These are phyloP conservation scores for Avena insularis DNA, from an alignment of 176 grass and related monocot species.

Conservation along the genomic window DNA sequence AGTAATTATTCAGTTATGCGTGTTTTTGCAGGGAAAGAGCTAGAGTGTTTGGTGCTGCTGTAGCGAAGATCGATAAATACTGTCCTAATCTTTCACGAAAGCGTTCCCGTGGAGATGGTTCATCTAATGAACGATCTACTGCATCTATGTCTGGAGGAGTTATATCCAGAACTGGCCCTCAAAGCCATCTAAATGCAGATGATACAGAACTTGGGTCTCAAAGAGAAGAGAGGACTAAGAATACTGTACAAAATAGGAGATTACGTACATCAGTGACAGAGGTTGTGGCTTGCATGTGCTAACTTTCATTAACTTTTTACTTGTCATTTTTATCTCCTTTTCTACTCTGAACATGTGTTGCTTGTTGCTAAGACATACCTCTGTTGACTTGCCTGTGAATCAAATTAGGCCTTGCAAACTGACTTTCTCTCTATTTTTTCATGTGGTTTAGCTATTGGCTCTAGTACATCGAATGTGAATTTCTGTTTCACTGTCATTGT, in stretches of 20 bases:
- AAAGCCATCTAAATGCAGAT: conserved; percentile 64
- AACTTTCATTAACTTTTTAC: conserved; percentile 15
- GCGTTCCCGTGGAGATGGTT: conserved; percentile 68
- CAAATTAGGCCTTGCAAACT: conserved; percentile 5
- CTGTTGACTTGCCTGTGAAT: conserved; percentile 21
- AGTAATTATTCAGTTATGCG: conserved; percentile 33
- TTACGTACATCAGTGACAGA: conserved; percentile 67
- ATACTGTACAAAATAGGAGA: conserved; percentile 65
- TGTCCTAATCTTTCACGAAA: conserved; percentile 61
- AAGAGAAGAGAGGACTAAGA: conserved; percentile 77
- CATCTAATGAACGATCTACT: conserved; percentile 57
- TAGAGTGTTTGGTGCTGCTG: conserved; percentile 60
- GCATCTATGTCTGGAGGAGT: conserved; percentile 54
- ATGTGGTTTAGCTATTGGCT: conserved; percentile 18
- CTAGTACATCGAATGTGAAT: conserved; percentile 7
- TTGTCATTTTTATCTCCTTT: conserved; percentile 26
- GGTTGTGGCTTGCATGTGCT: conserved; percentile 47
- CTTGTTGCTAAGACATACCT: not conserved
- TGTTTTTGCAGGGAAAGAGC: conserved; percentile 57
- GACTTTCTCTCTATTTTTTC: conserved; percentile 12
- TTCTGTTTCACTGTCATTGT: conserved; percentile 30
- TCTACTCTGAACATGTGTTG: conserved; percentile 14
- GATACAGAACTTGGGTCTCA: conserved; percentile 64
- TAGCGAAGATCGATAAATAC: conserved; percentile 59
- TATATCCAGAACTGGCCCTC: conserved; percentile 48